These are phyloP conservation scores for Jackrogersella multiformis DNA, from an alignment of 495 filamentous ascomycete genomes.

Conservation along the genomic window DNA sequence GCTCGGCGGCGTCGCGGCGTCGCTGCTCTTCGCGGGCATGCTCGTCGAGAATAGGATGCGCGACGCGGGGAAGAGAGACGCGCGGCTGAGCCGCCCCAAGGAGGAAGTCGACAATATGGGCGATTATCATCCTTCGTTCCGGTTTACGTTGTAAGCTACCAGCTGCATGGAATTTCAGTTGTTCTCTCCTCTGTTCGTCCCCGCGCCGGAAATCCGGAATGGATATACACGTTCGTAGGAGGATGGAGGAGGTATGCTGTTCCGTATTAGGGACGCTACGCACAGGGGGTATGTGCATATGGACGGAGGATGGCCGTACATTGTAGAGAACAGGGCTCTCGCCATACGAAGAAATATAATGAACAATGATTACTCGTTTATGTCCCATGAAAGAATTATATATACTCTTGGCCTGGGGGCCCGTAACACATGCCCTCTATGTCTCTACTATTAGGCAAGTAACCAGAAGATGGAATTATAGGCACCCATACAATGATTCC, in stretches of 20 bases:
- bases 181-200: background rate
- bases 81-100: constrained; percentile 51
- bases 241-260: background rate
- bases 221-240: background rate
- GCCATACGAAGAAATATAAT: constrained; percentile 7
- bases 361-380: background rate
- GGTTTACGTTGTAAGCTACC: constrained; percentile 53
- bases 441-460: too few relatives aligned
- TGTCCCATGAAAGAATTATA: background rate
- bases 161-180: background rate
- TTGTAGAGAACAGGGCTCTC: constrained; percentile 8
- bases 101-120: constrained; percentile 66
- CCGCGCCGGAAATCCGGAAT: background rate
- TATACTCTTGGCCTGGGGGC: too few relatives aligned
- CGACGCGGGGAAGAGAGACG: constrained; percentile 62
- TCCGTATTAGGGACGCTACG: background rate
- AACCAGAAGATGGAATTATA: too few relatives aligned
- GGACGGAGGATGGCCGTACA: background rate
- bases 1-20: constrained; percentile 55
- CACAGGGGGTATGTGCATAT: background rate
- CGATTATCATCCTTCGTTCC: constrained; percentile 67
- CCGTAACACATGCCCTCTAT: too few relatives aligned
- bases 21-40: constrained; percentile 56
- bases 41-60: constrained; percentile 64
- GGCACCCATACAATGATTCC: too few relatives aligned